Base-by-base conservation (phyloP, 2,329 filamentous ascomycete species). In the Metarhizium rileyi region DNA sequence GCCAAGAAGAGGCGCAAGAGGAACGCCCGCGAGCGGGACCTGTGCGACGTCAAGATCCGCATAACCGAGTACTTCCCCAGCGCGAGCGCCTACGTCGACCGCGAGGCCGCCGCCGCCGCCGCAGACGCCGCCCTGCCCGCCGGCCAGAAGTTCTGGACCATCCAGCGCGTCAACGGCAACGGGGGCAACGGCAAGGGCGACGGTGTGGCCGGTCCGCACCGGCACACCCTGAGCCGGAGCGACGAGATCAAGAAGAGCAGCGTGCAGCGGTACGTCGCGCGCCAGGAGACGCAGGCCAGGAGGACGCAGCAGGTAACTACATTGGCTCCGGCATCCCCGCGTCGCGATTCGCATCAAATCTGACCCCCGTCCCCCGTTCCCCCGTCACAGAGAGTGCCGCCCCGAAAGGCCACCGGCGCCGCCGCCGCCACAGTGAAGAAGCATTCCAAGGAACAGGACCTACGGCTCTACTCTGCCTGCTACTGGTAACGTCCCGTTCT, bases 1-100 rank as follows among this genome's bases (percentile, higher is more conserved):
- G 83, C 81, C 63, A 90, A 89, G 71, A 90, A 88, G 74, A 90
- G 89, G 66, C 77, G 87, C 35, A 90, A 88, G 66, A 81, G 87
- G 25, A 81, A 77, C 33, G 83, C 83, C n/a, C 75, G 87, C 40
- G 81, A 87, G 64, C 75, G 84, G 12, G 84, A 90, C 66, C 73
- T 90, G n/a, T 91, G 87, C 63, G 86, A 90, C 64, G 86, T 90
- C 55, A 90, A 90, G 68, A 89, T 90, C 64, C 90, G 90, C 65
- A 87, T 90, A 52, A 89, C 85, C 3, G 86, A 90, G 65, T 87
- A 87, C 67, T 84, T 85, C 48, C 78, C 83, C 9, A 78, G 76
- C 63, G 65, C 70, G 1, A 41, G 45, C n/a, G 35, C 45, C 35
- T 63, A 67, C 18, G 59, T 70, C 40, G 63, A 64, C 42, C 56